Percentiles rank a stretch among this genome's conserved stretches.
These are phyloP conservation scores for Paracoccidioides brasiliensis DNA, from an alignment of 2,329 filamentous ascomycete genomes.

Conservation along the genomic window DNA sequence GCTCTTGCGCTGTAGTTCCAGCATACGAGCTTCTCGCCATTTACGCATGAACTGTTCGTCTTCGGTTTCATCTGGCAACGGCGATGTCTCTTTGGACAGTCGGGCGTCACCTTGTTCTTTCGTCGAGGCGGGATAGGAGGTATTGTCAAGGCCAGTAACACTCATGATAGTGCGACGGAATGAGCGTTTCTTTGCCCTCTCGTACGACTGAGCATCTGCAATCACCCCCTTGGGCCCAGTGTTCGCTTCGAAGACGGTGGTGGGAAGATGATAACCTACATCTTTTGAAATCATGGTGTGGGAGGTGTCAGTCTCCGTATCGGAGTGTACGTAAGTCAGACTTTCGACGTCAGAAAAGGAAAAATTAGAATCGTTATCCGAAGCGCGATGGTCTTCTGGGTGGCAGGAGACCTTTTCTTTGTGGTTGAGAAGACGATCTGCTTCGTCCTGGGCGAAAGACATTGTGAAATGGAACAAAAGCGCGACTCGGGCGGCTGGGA, in stretches of 20 bases:
- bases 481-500: not conserved
- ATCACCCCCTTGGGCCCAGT: constrained; percentile 41
- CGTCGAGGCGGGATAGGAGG: constrained; percentile 13
- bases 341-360: constrained; percentile 18
- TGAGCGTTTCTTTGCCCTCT: constrained; percentile 35
- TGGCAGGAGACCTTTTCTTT: constrained; percentile 25
- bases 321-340: constrained; percentile 10
- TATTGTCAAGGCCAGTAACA: constrained; percentile 22
- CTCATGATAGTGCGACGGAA: constrained; percentile 33
- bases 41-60: constrained; percentile 71
- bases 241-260: constrained; percentile 36
- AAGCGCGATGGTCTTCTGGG: constrained; percentile 29
- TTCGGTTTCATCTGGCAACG: constrained; percentile 35
- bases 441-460: constrained; percentile 33
- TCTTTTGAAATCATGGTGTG: constrained; percentile 27
- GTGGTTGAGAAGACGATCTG: constrained; percentile 30
- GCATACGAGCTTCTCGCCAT: constrained; percentile 71
- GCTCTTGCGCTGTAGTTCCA: constrained; percentile 58
- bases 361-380: constrained; percentile 10
- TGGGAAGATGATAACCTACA: constrained; percentile 31
- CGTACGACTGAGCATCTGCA: constrained; percentile 38
- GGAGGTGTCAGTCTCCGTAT: constrained; percentile 7
- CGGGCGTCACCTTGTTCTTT: constrained; percentile 3
- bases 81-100: constrained; percentile 9
- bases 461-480: constrained; percentile 5